These are phyloP conservation scores for Tylopilus rubrobrunneus DNA, from an alignment of 768 basidiomycete species.

Conservation along the genomic window DNA sequence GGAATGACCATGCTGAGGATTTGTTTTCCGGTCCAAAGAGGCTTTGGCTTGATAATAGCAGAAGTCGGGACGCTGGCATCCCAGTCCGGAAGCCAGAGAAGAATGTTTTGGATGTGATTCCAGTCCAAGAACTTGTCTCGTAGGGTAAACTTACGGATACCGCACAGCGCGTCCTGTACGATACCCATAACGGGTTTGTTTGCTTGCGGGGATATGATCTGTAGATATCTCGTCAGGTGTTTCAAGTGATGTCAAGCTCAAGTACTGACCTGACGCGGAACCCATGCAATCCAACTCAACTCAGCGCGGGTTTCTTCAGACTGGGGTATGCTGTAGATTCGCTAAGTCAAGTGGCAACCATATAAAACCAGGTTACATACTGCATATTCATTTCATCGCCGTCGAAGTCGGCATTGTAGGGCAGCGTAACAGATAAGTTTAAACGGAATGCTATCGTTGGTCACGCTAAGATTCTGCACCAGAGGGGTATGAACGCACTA, in stretches of 20 bases:
- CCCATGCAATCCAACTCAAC: constrained; percentile 98
- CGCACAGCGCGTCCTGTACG: constrained; percentile 97
- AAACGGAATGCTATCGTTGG: constrained; percentile 80
- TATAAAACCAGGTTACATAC: constrained; percentile 49
- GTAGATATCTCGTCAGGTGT: background rate
- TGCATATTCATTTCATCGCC: constrained; percentile 99
- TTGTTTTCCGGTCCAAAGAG: constrained; percentile 98
- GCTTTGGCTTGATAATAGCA: constrained; percentile 93
- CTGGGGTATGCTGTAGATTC: constrained; percentile 78
- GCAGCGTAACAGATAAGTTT: constrained; percentile 96
- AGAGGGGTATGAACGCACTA: constrained; percentile 51
- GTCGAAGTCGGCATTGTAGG: constrained; percentile 99
- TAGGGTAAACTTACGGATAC: constrained; percentile 94
- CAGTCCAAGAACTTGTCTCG: constrained; percentile 95
- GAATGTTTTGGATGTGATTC: constrained; percentile 94
- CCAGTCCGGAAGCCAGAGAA: constrained; percentile 98
- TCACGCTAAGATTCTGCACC: background rate
- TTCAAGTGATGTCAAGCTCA: background rate
- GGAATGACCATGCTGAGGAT: constrained; percentile 90
- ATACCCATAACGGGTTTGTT: constrained; percentile 99
- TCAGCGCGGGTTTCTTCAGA: constrained; percentile 98
- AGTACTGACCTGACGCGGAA: constrained; percentile 78
- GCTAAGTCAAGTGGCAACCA: constrained; percentile 3
- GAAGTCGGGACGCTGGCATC: constrained; percentile 90
- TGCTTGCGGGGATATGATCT: constrained; percentile 99